phyloP scores from a whole-genome alignment of 306 rosid species.

The Cucumis cinereus region DNA sequence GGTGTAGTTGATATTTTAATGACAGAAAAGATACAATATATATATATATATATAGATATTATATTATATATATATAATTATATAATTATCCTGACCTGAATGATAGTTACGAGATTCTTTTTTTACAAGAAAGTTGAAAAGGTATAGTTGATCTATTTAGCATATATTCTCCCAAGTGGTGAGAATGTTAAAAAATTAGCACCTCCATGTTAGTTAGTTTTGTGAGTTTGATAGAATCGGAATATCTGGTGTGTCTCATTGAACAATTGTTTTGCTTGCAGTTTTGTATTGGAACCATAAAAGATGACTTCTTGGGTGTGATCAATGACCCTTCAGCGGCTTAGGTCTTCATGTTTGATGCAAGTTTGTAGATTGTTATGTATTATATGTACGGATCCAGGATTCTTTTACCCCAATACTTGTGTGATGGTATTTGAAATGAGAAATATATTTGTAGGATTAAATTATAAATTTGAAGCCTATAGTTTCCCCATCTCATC shows the following conservation, averaged over 20 bases:
- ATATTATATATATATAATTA: not conserved
- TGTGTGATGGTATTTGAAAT: not conserved
- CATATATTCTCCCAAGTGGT: not conserved
- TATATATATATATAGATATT: not conserved
- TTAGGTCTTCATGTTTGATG: slow-evolving; percentile 9
- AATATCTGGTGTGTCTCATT: not conserved
- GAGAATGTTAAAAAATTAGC: not conserved
- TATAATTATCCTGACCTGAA: no score
- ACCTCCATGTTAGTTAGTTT: not conserved
- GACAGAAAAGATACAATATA: not conserved
- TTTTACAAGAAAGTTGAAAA: not conserved
- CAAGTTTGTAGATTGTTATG: no score
- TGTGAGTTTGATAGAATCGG: not conserved
- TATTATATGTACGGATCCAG: no score
- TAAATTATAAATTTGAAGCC: no score
- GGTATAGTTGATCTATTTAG: not conserved
- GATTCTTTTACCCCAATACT: not conserved
- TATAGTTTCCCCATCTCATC: no score
- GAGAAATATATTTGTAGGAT: not conserved
- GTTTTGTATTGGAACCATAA: slow-evolving; percentile 97
- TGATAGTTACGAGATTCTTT: not conserved
- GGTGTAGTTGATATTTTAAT: not conserved
- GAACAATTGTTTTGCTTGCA: slow-evolving; percentile 13
- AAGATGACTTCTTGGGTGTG: slow-evolving; percentile 96
- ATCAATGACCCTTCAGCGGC: slow-evolving; percentile 71